Conservation (phyloP, 108 stramenopile genomes). For the Pseudonitzschia pungens region DNA sequence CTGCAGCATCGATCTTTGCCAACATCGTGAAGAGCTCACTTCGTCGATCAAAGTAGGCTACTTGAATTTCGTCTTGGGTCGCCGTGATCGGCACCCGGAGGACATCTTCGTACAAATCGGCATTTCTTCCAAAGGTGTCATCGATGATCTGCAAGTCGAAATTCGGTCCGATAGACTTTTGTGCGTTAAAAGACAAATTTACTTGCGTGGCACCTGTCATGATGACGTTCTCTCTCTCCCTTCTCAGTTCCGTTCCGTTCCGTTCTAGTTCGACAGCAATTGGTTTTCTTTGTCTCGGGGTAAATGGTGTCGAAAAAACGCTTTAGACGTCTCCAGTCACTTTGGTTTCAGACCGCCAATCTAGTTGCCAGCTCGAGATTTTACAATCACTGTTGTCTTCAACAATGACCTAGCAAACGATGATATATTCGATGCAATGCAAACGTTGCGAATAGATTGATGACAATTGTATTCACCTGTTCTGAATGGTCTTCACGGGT, state of each 20-base stretch:
- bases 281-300: too few species aligned
- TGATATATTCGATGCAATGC: too few species aligned
- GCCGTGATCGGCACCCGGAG: constrained; percentile 33
- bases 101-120: constrained; percentile 54
- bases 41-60: constrained; percentile 56
- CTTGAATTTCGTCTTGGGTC: constrained; percentile 40
- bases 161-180: neutral
- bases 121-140: constrained; percentile 41
- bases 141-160: constrained; percentile 42
- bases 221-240: neutral
- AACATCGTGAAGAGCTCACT: constrained; percentile 50
- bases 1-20: constrained; percentile 26
- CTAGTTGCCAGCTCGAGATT: too few species aligned
- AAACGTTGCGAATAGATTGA: too few species aligned
- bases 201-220: neutral
- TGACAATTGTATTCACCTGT: too few species aligned
- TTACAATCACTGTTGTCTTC: too few species aligned
- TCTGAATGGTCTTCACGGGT: neutral
- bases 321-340: too few species aligned
- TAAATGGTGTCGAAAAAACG: too few species aligned
- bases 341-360: too few species aligned
- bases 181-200: neutral
- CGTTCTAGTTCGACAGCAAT: neutral
- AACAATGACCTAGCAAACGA: too few species aligned
- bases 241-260: neutral